phyloP scores from a whole-genome alignment of 139 green algal genomes.

The Chlamydomonas urium region DNA sequence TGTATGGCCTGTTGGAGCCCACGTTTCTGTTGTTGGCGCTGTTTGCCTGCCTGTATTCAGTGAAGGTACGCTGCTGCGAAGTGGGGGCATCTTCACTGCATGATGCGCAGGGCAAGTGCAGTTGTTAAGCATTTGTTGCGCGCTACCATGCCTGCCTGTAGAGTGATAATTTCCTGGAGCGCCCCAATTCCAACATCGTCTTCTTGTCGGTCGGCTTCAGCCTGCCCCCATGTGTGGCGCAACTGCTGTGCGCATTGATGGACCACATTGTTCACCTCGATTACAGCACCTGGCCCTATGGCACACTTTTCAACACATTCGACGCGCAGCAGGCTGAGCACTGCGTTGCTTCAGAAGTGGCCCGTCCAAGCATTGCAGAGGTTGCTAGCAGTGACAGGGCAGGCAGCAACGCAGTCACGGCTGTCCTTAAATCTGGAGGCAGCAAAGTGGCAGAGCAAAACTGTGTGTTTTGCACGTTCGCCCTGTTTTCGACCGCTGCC shows the following conservation, averaged over 20 bases:
- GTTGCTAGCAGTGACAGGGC: too few relatives aligned
- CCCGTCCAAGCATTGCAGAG: too few relatives aligned
- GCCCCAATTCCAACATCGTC: slow-evolving; percentile 45
- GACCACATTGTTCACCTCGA: slow-evolving; percentile 35
- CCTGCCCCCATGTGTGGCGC: slow-evolving; percentile 35
- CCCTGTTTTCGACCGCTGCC: slow-evolving; percentile 44
- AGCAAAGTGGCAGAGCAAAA: too few relatives aligned
- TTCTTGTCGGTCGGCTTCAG: slow-evolving; percentile 40
- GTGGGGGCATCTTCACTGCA: too few relatives aligned
- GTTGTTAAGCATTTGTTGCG: too few relatives aligned
- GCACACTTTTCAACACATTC: slow-evolving; percentile 23
- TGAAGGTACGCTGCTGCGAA: slow-evolving; percentile 33
- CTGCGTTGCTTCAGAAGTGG: background rate
- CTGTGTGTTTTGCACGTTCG: slow-evolving; percentile 47
- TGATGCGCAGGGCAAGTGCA: too few relatives aligned
- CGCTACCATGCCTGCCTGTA: background rate
- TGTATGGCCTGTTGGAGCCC: slow-evolving; percentile 48
- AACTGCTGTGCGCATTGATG: slow-evolving; percentile 46
- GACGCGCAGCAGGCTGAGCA: background rate
- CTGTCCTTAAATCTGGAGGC: too few relatives aligned
- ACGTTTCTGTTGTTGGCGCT: slow-evolving; percentile 43
- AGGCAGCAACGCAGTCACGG: too few relatives aligned
- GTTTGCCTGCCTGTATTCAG: slow-evolving; percentile 49
- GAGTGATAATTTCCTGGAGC: background rate
- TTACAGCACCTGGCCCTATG: slow-evolving; percentile 13